Base-by-base conservation (phyloP, 2,329 filamentous ascomycete genomes). In the Alternaria alternata region DNA sequence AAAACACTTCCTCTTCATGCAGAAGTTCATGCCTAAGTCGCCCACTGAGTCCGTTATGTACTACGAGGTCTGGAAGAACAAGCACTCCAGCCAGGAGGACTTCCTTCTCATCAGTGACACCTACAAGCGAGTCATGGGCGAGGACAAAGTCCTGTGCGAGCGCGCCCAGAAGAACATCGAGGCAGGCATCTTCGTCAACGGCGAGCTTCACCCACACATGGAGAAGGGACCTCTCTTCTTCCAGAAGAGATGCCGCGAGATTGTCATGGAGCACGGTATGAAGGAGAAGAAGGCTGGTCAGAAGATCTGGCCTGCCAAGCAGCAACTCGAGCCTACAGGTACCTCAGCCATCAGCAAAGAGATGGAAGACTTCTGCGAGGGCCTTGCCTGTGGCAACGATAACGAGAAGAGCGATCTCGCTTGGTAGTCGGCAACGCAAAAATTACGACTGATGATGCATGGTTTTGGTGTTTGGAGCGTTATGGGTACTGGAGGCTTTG, bases 1-100 rank as follows among this genome's bases (percentile, higher is more conserved):
- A 67, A 65, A 70, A 68, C 70, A 89, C 75, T 89, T 89, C 75
- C 85, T 89, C 77, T 87, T 88, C 79, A 84, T 89, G 55, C 86
- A 89, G 71, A 81, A 86, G 59, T 88, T 89, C 75, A 80, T 89
- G 12, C 88, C 88, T 12, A 82, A 78, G 48, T 79, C 81, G 2
- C 79, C 87, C 0, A 80, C 77, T 36, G 82, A 76, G 42, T 85
- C 84, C 2, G 78, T 80, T 39, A 89, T 90, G 84, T 81, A 81
- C 57, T 89, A 89, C 74, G 86, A 90, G 70, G 84, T 89, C 51
- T 89, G 83, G 80, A 82, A 86, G 61, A 86, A 89, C 81, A 87
- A 86, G 72, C 78, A 85, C 71, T 84, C 86, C 4, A 81, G 81
- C n/a, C 84, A 88, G 16, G 83, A 84, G 26, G 84, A 88, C 59